These are phyloP conservation scores for Solanum infundibuliforme DNA, from an alignment of 257 asterid species.

Conservation along the genomic window DNA sequence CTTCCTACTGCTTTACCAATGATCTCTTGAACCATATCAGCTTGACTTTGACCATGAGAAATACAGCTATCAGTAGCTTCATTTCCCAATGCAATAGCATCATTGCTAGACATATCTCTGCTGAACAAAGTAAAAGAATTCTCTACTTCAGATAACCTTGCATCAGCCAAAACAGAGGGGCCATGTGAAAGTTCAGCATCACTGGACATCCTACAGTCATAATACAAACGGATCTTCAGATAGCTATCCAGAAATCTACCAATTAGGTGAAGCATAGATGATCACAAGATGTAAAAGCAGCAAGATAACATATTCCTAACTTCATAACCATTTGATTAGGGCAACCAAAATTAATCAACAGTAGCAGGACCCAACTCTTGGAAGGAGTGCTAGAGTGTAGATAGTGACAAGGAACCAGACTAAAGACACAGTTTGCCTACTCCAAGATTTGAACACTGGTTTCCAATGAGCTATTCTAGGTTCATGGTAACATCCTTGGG, in stretches of 20 bases:
- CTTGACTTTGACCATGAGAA: constrained; percentile 12
- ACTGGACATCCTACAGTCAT: background rate
- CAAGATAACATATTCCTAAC: background rate
- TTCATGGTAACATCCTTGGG: background rate
- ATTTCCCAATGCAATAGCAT: constrained; percentile 14
- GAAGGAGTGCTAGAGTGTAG: background rate
- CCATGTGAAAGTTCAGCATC: constrained; percentile 8
- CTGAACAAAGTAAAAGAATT: constrained; percentile 12
- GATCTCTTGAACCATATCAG: constrained; percentile 12
- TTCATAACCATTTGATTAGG: background rate
- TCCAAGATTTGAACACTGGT: background rate
- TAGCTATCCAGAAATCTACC: background rate
- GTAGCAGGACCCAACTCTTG: background rate
- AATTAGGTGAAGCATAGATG: background rate
- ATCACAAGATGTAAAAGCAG: background rate
- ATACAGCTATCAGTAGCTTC: constrained; percentile 19
- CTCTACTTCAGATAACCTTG: constrained; percentile 21
- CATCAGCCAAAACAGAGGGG: constrained; percentile 19
- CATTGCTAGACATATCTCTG: constrained; percentile 14
- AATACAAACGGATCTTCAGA: background rate
- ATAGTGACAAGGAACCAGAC: background rate
- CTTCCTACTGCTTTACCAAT: constrained; percentile 18
- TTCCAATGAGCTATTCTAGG: background rate
- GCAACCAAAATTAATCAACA: background rate
- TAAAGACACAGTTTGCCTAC: background rate